phyloP scores from a whole-genome alignment of 495 filamentous ascomycete genomes.

The Daldinia bambusicola region DNA sequence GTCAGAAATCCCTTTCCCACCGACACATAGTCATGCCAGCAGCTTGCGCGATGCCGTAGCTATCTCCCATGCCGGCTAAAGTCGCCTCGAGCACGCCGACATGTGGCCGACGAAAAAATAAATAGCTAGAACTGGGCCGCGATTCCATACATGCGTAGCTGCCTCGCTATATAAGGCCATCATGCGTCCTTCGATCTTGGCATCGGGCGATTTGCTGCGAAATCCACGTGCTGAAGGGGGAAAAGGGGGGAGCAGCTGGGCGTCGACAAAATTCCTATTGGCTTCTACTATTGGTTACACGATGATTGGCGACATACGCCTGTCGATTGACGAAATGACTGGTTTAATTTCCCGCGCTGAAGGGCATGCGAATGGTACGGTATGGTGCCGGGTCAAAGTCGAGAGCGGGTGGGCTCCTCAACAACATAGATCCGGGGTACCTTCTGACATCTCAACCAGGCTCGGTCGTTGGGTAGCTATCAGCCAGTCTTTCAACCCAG shows the following conservation, averaged over 20 bases:
- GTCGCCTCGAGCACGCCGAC: conserved; percentile 29
- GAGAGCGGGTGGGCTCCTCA: conserved; percentile 2
- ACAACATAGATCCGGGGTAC: conserved; percentile 32
- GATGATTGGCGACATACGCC: conserved; percentile 43
- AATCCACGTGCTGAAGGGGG: conserved; percentile 32
- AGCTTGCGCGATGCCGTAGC: background rate
- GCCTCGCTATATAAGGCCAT: conserved; percentile 13
- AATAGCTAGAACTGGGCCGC: conserved; percentile 27
- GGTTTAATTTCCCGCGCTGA: conserved; percentile 29
- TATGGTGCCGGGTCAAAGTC: conserved; percentile 11
- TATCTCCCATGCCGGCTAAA: conserved; percentile 39
- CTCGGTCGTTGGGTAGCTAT: background rate
- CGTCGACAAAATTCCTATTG: conserved; percentile 4
- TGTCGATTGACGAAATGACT: conserved; percentile 46
- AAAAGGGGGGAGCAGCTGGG: conserved; percentile 27
- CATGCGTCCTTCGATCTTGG: conserved; percentile 14
- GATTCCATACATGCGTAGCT: conserved; percentile 32
- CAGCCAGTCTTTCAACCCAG: conserved; percentile 31
- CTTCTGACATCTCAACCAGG: conserved; percentile 2
- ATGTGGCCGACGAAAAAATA: conserved; percentile 32
- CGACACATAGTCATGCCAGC: background rate
- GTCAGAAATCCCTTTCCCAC: conserved; percentile 22
- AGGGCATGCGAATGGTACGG: conserved; percentile 8
- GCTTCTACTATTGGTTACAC: conserved; percentile 30
- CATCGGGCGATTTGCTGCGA: conserved; percentile 21